A percentile compares a stretch with the other conserved stretches of the same genome.
Evolutionary conservation across 768 basidiomycete species (phyloP).

Genomic region (Stropharia rugosoannulata): DNA sequence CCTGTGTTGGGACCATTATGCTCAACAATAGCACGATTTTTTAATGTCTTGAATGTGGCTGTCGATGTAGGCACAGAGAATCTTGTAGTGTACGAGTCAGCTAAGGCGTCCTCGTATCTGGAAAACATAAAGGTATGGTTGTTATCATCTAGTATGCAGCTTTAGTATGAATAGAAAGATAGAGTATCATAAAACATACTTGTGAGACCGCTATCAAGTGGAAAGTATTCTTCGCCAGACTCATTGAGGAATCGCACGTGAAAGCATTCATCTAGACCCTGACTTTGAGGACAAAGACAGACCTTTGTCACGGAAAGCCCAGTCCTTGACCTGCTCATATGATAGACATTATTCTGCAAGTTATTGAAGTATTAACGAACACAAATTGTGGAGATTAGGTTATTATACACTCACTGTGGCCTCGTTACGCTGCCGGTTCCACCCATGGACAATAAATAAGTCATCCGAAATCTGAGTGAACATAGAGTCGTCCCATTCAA

Average conservation of each 20-base stretch:
- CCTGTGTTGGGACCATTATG: constrained; percentile 4
- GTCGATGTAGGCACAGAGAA: constrained; percentile 5
- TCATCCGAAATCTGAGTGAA: neutral
- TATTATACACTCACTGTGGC: neutral
- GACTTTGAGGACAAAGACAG: constrained; percentile 4
- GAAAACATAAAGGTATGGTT: constrained; percentile 6
- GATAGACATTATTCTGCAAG: neutral
- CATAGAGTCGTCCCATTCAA: constrained; percentile 1
- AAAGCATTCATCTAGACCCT: neutral
- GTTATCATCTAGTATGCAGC: too few relatives aligned
- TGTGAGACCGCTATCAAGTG: neutral
- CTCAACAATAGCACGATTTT: constrained; percentile 7
- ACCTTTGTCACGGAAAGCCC: neutral
- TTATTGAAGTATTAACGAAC: too few relatives aligned
- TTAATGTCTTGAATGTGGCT: neutral
- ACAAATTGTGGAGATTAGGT: too few relatives aligned
- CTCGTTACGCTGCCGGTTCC: neutral
- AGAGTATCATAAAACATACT: too few relatives aligned
- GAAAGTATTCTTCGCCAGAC: neutral
- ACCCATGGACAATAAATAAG: neutral
- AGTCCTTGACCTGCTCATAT: neutral
- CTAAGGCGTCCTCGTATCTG: neutral
- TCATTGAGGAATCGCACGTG: constrained; percentile 3
- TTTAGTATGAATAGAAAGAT: too few relatives aligned
- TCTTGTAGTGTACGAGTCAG: neutral